Conservation (phyloP, 2,329 filamentous ascomycete species). For the Teratosphaeria zuluensis region DNA sequence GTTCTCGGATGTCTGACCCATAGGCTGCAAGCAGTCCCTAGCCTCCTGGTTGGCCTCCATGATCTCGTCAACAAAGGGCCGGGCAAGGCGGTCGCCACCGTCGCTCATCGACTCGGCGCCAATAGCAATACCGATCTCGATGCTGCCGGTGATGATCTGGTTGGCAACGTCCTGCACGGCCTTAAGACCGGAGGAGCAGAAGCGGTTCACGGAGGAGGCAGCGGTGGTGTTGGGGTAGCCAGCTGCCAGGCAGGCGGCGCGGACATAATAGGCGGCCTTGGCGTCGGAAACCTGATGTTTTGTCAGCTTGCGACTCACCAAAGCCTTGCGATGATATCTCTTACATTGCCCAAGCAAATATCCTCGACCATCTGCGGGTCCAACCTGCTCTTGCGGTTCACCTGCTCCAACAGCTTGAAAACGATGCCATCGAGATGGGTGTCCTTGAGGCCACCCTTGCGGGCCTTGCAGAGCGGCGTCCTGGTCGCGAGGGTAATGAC, state of each 20-base stretch:
- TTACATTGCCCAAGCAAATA: constrained; percentile 81
- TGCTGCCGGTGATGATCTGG: constrained; percentile 68
- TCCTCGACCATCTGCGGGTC: constrained; percentile 43
- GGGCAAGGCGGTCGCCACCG: constrained; percentile 58
- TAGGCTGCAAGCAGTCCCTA: constrained; percentile 79
- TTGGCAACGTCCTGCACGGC: constrained; percentile 91
- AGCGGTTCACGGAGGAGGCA: constrained; percentile 79
- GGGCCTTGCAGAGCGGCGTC: constrained; percentile 76
- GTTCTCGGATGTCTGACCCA: constrained; percentile 98
- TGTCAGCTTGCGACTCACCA: background rate
- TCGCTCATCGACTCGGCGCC: constrained; percentile 83
- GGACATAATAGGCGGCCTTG: constrained; percentile 83
- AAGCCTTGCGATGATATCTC: background rate
- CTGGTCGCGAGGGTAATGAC: constrained; percentile 90
- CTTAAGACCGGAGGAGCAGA: constrained; percentile 95
- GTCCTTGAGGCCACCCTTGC: constrained; percentile 91
- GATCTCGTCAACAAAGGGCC: constrained; percentile 70
- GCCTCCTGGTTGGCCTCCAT: constrained; percentile 63
- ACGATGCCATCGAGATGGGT: constrained; percentile 79
- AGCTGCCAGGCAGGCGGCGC: constrained; percentile 78
- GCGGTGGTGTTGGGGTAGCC: constrained; percentile 86
- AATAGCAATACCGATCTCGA: constrained; percentile 77
- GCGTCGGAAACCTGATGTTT: constrained; percentile 59
- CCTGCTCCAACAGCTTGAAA: constrained; percentile 66
- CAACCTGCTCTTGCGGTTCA: constrained; percentile 25